Evolutionary conservation across 768 basidiomycete genomes (phyloP).

Genomic region (Lactifluus piperatus): DNA sequence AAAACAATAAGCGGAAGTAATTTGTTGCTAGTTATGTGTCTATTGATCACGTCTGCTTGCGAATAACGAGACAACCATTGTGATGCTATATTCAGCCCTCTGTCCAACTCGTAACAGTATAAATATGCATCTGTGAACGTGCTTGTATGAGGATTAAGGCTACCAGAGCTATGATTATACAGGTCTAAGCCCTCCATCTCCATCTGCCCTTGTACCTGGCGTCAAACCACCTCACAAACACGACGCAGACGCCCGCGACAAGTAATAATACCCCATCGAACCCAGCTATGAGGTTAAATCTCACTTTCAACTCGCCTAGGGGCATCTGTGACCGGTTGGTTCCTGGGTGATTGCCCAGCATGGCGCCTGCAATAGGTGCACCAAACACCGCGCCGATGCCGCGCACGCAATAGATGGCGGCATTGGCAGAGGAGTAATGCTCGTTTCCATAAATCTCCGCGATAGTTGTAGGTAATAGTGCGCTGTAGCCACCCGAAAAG

Average conservation of each 20-base stretch:
- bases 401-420: slow-evolving; percentile 35
- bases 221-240: slow-evolving; percentile 36
- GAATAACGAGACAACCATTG: neutral
- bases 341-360: slow-evolving; percentile 29
- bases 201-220: slow-evolving; percentile 33
- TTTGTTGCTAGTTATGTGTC: neutral
- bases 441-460: slow-evolving; percentile 37
- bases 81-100: neutral
- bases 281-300: slow-evolving; percentile 32
- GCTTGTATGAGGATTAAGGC: neutral
- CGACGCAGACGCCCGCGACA: slow-evolving; percentile 31
- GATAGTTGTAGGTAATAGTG: slow-evolving; percentile 36
- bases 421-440: slow-evolving; percentile 36
- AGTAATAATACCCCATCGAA: slow-evolving; percentile 33
- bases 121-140: neutral
- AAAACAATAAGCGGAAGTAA: slow-evolving; percentile 47
- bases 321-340: neutral
- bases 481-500: slow-evolving; percentile 38
- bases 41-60: neutral
- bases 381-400: slow-evolving; percentile 35
- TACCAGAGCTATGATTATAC: neutral
- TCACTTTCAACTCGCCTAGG: slow-evolving; percentile 20
- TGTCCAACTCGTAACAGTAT: neutral
- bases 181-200: slow-evolving; percentile 32
- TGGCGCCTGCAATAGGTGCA: slow-evolving; percentile 35